Percentiles rank a stretch among this genome's conserved stretches.
These are phyloP conservation scores for Botrytis hyacinthi DNA, from an alignment of 2,329 filamentous ascomycete species.

Conservation along the genomic window DNA sequence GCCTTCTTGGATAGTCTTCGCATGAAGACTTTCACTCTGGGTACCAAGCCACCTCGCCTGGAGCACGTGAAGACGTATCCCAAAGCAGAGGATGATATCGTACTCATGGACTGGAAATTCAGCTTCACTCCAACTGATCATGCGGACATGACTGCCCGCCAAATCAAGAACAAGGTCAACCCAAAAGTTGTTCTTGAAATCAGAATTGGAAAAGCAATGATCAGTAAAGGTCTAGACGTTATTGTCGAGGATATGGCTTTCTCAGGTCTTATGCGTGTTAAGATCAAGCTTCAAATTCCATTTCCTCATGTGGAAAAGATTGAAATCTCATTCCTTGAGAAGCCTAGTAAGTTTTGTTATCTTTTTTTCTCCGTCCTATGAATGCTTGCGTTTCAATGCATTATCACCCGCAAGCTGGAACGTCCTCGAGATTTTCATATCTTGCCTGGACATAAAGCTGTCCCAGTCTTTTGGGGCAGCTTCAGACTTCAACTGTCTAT, in stretches of 20 bases:
- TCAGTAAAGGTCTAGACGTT: constrained; percentile 94
- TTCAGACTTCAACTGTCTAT: neutral
- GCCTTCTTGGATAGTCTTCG: constrained; percentile 91
- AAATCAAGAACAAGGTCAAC: constrained; percentile 94
- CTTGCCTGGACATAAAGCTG: neutral
- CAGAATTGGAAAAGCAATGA: constrained; percentile 89
- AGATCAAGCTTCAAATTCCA: constrained; percentile 93
- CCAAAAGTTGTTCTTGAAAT: constrained; percentile 96
- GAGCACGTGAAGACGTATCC: constrained; percentile 99
- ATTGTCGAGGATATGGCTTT: constrained; percentile 99
- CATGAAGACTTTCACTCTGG: constrained; percentile 89
- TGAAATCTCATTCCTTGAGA: constrained; percentile 91
- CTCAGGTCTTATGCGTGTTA: constrained; percentile 91
- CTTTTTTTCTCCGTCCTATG: neutral
- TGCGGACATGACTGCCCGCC: constrained; percentile 83
- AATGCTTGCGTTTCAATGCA: neutral
- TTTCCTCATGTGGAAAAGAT: constrained; percentile 95
- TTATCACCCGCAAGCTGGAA: neutral
- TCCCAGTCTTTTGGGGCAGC: neutral
- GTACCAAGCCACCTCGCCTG: constrained; percentile 90
- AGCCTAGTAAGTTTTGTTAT: constrained; percentile 48
- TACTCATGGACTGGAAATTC: constrained; percentile 99
- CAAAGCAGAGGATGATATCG: constrained; percentile 89
- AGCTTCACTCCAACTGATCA: constrained; percentile 97
- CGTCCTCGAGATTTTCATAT: neutral